These are phyloP conservation scores for Xylogone sp. DNA, from an alignment of 2,329 filamentous ascomycete genomes.

Conservation along the genomic window DNA sequence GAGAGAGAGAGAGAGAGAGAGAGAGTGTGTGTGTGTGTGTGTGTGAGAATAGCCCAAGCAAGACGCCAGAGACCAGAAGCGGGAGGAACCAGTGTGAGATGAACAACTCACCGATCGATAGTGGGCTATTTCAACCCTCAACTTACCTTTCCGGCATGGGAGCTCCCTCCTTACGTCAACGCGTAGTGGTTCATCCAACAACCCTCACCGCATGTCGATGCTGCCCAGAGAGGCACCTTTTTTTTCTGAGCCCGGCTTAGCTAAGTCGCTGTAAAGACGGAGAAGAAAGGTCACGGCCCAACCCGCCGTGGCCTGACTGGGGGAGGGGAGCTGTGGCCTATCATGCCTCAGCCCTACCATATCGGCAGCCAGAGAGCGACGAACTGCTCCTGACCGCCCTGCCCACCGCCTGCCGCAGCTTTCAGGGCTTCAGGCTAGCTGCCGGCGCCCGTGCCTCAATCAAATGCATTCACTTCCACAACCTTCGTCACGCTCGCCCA, in stretches of 20 bases:
- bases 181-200: background rate
- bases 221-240: background rate
- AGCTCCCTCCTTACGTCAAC: background rate
- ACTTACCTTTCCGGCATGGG: background rate
- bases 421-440: background rate
- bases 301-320: no score
- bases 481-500: no score
- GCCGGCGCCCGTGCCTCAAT: background rate
- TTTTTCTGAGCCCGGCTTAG: background rate
- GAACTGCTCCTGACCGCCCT: background rate
- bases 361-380: background rate
- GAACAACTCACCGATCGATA: background rate
- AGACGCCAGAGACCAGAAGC: no score
- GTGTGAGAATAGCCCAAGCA: no score
- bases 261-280: no score
- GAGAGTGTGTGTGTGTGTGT: no score
- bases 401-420: background rate
- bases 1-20: background rate
- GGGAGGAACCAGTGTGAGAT: background rate
- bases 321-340: no score
- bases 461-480: no score
- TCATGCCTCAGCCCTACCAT: background rate
- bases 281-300: no score
- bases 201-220: background rate
- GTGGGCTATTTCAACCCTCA: background rate